Percentiles rank a stretch among this genome's conserved stretches.
These are phyloP conservation scores for Echeveria elegans DNA, from an alignment of 164 flowering plant species.

Conservation along the genomic window DNA sequence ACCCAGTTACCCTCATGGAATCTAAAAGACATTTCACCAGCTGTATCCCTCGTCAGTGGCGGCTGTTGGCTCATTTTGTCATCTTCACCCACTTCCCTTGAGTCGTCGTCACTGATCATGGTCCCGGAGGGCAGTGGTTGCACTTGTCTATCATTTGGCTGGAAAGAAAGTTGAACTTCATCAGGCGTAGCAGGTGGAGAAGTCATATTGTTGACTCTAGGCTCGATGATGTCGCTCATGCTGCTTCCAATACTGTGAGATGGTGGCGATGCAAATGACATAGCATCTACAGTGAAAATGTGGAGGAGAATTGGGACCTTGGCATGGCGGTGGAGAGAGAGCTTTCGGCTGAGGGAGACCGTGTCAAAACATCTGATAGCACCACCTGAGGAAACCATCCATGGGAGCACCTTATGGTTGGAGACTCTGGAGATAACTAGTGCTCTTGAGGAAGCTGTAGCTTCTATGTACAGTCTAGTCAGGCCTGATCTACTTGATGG, in stretches of 20 bases:
- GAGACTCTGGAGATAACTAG: constrained; percentile 71
- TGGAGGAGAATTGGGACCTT: constrained; percentile 64
- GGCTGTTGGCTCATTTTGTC: constrained; percentile 14
- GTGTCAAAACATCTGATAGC: constrained; percentile 86
- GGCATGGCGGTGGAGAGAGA: constrained; percentile 83
- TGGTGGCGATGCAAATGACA: constrained; percentile 15
- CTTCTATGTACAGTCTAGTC: constrained; percentile 52
- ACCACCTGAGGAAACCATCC: constrained; percentile 85
- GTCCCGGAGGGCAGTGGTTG: constrained; percentile 24
- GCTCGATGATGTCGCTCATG: constrained; percentile 15
- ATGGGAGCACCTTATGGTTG: constrained; percentile 83
- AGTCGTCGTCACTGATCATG: background rate
- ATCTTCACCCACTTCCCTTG: background rate
- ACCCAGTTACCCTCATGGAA: constrained; percentile 68
- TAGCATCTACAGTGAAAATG: constrained; percentile 24
- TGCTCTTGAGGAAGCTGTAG: constrained; percentile 36
- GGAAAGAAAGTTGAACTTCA: constrained; percentile 17
- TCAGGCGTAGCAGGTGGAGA: constrained; percentile 22
- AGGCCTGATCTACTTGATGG: constrained; percentile 74
- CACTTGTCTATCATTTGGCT: constrained; percentile 27
- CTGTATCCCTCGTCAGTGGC: constrained; percentile 41
- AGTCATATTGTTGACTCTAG: constrained; percentile 12
- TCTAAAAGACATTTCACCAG: constrained; percentile 58
- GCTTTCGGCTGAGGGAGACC: constrained; percentile 83
- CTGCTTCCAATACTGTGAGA: constrained; percentile 9